Base-by-base conservation (phyloP, 164 flowering plant species). In the Brasenia schreberi region DNA sequence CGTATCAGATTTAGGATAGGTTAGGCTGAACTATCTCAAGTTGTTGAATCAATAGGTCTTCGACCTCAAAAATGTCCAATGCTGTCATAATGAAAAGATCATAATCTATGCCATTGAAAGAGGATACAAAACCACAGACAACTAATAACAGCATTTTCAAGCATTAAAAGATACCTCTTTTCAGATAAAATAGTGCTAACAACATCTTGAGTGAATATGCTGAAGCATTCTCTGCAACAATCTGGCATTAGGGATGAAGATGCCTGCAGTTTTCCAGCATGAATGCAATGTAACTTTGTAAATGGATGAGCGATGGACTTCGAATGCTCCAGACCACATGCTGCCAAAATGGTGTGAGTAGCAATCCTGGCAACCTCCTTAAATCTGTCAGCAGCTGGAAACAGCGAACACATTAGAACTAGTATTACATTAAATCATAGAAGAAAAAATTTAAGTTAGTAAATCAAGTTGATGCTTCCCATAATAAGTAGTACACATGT, bases 141-240 rank as follows among this genome's bases (percentile, higher is more conserved):
- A 56, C 59, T 11, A 56, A 56, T 56, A 56, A 56, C 12, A 12
- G 2, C n/a, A n/a, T 56, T n/a, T 56, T 56, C 59, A 11, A 11
- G 12, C 59, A 12, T 56, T 23, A 23, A 23, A 23, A 23, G 27
- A 23, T 45, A 45, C 53, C 7, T 12, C 12, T 45, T 45, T 12
- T 45, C 53, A 45, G 3, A 45, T 7, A 84, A 12, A 42, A 80
- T 67, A 64, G 85, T 68, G 61, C 62, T 67, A 6, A 85, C 87
- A 0, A 85, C 83, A 59, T 86, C 83, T 73, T 74, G 81, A 16
- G 83, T 86, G 73, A 82, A 87, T 59, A 66, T 66, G 69, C 70
- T 74, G 67, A 90, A 90, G 78, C 97, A 88, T 69, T 82, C 83
- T 72, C 81, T 64, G 77, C 94, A 90, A 49, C 81, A 84, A 61